Evolutionary conservation across 192 early-diverging fungal species (phyloP).

Genomic region (Coemansia sp.): DNA sequence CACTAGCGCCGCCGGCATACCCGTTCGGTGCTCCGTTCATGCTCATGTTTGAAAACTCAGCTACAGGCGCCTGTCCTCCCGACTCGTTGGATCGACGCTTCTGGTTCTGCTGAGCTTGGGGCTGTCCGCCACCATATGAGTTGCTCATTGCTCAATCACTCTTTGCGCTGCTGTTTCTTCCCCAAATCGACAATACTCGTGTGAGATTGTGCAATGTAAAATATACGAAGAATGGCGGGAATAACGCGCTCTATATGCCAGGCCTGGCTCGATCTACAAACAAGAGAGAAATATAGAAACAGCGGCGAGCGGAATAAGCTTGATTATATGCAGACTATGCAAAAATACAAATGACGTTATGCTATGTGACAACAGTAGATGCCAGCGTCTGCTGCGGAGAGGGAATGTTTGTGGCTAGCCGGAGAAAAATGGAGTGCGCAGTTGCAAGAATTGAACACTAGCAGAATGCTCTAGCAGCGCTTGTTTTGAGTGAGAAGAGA

Average conservation of each 20-base stretch:
- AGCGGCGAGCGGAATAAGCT: not conserved
- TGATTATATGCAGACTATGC: not conserved
- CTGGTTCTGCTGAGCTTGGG: constrained; percentile 10
- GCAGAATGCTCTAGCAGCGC: not conserved
- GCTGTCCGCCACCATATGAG: constrained; percentile 2
- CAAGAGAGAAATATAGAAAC: not conserved
- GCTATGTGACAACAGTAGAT: not conserved
- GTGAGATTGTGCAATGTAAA: not conserved
- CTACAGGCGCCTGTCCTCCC: constrained; percentile 13
- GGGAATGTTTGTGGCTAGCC: not conserved
- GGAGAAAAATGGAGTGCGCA: not conserved
- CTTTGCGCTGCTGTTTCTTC: not conserved
- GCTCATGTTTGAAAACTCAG: constrained; percentile 31
- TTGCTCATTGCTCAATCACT: constrained; percentile 2
- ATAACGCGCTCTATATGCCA: constrained; percentile 5
- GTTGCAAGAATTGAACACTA: not conserved
- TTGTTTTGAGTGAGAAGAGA: not conserved
- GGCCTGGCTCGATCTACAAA: not conserved
- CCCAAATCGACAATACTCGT: not conserved
- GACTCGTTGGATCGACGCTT: constrained; percentile 14
- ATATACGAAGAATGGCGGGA: not conserved
- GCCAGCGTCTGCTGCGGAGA: not conserved
- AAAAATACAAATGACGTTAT: not conserved
- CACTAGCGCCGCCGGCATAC: constrained; percentile 14
- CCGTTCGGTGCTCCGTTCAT: constrained; percentile 9